phyloP scores from a whole-genome alignment of 2,329 filamentous ascomycete genomes.

The Colletotrichum horii region DNA sequence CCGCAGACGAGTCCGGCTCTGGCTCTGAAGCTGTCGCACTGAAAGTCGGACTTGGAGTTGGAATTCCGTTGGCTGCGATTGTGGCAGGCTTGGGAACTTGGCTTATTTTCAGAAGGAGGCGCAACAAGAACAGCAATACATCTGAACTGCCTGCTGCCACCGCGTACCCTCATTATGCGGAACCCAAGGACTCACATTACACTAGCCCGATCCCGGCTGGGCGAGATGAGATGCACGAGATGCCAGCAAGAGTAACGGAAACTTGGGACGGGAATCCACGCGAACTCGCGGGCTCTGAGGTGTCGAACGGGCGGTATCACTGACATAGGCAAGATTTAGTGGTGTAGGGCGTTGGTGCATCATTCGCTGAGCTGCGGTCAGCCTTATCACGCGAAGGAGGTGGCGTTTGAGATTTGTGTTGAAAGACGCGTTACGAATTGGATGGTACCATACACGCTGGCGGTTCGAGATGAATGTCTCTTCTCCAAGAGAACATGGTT shows the following conservation, averaged over 20 bases:
- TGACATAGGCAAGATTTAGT: neutral
- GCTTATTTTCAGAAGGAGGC: neutral
- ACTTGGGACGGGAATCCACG: neutral
- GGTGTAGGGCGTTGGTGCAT: neutral
- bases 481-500: neutral
- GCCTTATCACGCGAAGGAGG: neutral
- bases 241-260: neutral
- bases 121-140: neutral
- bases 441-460: neutral
- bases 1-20: neutral
- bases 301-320: neutral
- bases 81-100: neutral
- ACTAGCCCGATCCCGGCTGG: neutral
- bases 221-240: neutral
- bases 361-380: neutral
- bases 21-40: neutral
- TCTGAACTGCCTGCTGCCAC: neutral
- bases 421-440: neutral
- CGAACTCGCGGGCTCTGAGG: neutral
- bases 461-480: neutral
- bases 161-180: neutral
- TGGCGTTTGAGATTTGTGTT: neutral
- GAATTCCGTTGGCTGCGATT: neutral
- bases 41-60: neutral
- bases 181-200: neutral